Base-by-base conservation (phyloP, 2,329 filamentous ascomycete species). In the Fusarium drepaniforme region DNA sequence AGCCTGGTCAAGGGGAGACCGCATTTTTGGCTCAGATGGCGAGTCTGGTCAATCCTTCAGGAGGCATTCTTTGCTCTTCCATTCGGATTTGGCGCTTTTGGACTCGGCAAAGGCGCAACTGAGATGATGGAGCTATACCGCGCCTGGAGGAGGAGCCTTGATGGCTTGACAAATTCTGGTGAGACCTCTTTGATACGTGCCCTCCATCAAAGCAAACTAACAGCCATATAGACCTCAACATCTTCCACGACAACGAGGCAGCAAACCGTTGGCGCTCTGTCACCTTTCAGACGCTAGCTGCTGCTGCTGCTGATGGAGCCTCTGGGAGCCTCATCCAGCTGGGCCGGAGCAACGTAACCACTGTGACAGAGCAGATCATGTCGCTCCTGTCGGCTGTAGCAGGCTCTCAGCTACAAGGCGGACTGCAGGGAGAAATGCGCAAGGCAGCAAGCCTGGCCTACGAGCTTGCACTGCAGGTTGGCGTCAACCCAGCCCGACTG, bases 61-160 rank as follows among this genome's bases (percentile, higher is more conserved):
- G 30, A 37, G 8, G 57, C 35, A 28, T 60, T 60, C 57, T 60
- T 60, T 30, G 37, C 57, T 38, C 57, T 60, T 16, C 57, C 57
- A 28, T 60, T 60, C 37, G 57, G 57, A 60, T 60, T 60, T 25
- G 57, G 57, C 57, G 57, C 57, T 35, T 60, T 60, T 5, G 57
- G 57, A 11, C 37, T n/a, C 21, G 57, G 40, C 35, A 42, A 25
- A 25, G 57, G 57, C 18, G 57, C 57, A 40, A 18, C 18, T 25
- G 57, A 60, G 37, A 60, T 60, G 11, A 42, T 15, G 9, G 35
- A 40, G 13, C 8, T 60, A 11, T 60, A 18, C 21, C 37, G 23
- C 23, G 57, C 57, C 13, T 60, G 57, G 57, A 60, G 57, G 23
- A 37, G 21, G 35, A 60, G 23, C 23, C 35, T 42, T 38, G 21